Evolutionary conservation across 2,329 filamentous ascomycete species (phyloP).

Genomic region (Elsinoe ampelina): DNA sequence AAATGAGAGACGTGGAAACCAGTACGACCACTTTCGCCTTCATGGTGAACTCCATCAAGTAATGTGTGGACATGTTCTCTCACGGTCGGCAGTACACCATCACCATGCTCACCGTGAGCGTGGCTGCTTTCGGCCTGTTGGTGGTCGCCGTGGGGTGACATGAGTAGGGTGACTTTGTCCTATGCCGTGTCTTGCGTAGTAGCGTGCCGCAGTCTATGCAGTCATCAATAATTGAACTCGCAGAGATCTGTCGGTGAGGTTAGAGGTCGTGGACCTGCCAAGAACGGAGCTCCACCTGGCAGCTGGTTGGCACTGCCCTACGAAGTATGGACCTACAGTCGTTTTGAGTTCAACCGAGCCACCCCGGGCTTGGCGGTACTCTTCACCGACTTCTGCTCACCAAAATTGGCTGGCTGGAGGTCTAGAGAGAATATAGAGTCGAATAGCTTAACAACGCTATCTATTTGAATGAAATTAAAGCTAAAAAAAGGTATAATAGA

Average conservation of each 20-base stretch:
- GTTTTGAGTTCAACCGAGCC: no score
- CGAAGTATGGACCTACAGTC: no score
- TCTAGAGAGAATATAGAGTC: no score
- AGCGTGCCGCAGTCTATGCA: neutral
- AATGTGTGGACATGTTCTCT: constrained; percentile 2
- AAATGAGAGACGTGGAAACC: constrained; percentile 38
- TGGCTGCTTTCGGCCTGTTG: constrained; percentile 1
- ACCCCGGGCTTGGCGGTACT: no score
- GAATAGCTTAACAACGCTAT: no score
- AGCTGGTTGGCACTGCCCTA: neutral
- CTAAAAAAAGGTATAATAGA: no score
- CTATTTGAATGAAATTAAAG: no score
- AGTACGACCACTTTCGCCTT: constrained; percentile 39
- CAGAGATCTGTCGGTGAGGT: neutral
- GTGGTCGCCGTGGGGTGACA: constrained; percentile 4
- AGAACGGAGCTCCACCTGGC: neutral
- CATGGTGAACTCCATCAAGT: constrained; percentile 26
- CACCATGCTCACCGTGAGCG: neutral
- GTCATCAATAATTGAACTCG: neutral
- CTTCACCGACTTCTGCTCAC: no score
- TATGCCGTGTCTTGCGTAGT: neutral
- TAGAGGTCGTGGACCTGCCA: neutral
- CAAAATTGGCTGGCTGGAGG: no score
- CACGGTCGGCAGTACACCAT: constrained; percentile 2
- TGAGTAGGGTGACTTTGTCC: neutral